A percentile compares a stretch with the other conserved stretches of the same genome.
Evolutionary conservation across 345 rosid species (phyloP).

Genomic region (Melastoma malabathricum): DNA sequence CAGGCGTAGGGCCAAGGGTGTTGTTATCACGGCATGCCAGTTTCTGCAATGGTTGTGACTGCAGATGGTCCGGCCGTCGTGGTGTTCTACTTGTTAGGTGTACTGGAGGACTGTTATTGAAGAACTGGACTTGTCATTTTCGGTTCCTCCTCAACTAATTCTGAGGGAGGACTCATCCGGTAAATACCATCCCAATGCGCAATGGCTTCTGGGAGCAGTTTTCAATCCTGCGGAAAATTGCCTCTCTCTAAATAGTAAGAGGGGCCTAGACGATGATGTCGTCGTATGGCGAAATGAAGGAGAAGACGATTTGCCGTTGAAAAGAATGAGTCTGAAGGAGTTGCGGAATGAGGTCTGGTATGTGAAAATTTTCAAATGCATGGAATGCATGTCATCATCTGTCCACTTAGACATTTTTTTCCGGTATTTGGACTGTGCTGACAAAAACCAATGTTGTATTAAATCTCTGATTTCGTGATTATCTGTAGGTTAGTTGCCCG

Average conservation of each 20-base stretch:
- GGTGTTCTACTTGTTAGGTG: conserved; percentile 24
- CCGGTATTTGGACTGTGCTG: too few species aligned
- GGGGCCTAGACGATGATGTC: conserved; percentile 44
- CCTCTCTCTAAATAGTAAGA: conserved; percentile 31
- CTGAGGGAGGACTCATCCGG: conserved; percentile 24
- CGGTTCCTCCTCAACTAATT: conserved; percentile 54
- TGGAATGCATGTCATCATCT: too few species aligned
- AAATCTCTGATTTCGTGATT: conserved; percentile 1
- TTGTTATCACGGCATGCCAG: background rate
- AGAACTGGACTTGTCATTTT: conserved; percentile 45
- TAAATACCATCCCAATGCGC: conserved; percentile 52
- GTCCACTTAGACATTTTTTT: too few species aligned
- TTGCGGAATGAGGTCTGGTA: conserved; percentile 77
- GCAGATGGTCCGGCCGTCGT: background rate
- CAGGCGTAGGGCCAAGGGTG: background rate
- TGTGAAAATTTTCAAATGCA: conserved; percentile 6
- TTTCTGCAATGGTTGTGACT: background rate
- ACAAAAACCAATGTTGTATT: too few species aligned
- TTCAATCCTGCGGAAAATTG: conserved; percentile 73
- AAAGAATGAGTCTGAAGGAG: conserved; percentile 57
- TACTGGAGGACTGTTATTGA: conserved; percentile 73
- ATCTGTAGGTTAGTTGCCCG: conserved; percentile 62
- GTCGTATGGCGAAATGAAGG: conserved; percentile 86
- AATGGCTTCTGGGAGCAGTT: conserved; percentile 88
- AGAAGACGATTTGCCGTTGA: conserved; percentile 49